Conservation (phyloP, 495 filamentous ascomycete genomes). For the Gamarada debralockiae region DNA sequence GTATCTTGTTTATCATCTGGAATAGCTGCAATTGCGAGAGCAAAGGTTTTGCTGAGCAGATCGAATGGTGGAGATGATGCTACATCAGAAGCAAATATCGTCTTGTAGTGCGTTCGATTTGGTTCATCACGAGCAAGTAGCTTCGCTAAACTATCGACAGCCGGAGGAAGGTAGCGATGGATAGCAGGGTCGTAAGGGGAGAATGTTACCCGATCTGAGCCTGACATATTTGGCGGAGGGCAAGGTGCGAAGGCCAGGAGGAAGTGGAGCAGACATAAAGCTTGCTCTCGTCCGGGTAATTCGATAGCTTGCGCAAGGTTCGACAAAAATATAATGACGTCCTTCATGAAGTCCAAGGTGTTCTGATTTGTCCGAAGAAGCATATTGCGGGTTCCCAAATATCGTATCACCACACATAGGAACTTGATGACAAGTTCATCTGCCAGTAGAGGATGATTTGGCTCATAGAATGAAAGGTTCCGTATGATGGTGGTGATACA, state of each 20-base stretch:
- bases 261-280: constrained; percentile 81
- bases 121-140: constrained; percentile 90
- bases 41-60: constrained; percentile 85
- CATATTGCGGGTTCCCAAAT: constrained; percentile 86
- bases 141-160: constrained; percentile 87
- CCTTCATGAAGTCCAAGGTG: constrained; percentile 95
- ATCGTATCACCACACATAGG: constrained; percentile 73
- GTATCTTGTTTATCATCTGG: constrained; percentile 54
- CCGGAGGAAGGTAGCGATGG: constrained; percentile 85
- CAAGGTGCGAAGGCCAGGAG: constrained; percentile 83
- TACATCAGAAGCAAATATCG: constrained; percentile 73
- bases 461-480: constrained; percentile 83
- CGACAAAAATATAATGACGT: constrained; percentile 81
- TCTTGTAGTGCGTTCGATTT: constrained; percentile 76
- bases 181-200: constrained; percentile 71
- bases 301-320: constrained; percentile 80
- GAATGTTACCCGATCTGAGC: constrained; percentile 65
- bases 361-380: constrained; percentile 75
- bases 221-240: constrained; percentile 50
- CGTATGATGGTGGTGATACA: constrained; percentile 90
- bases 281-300: constrained; percentile 84
- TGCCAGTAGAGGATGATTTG: constrained; percentile 68
- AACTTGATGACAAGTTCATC: constrained; percentile 75
- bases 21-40: constrained; percentile 77
- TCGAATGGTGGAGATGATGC: constrained; percentile 62